phyloP scores from a whole-genome alignment of 306 rosid species.

The Inga leiocalycina region DNA sequence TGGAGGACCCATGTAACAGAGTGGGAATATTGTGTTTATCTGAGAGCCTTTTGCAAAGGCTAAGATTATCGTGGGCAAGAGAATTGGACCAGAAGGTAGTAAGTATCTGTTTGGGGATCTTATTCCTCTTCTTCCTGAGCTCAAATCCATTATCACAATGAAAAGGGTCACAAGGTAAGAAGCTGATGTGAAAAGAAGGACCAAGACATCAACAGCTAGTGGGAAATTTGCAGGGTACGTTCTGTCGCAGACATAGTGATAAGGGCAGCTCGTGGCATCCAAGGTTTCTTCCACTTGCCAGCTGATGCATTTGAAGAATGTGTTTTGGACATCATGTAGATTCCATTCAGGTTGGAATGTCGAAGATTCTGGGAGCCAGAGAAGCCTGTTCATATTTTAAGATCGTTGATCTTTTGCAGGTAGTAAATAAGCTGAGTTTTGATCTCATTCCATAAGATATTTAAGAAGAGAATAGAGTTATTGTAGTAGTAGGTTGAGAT shows the following conservation, averaged over 20 bases:
- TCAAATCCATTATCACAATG: constrained; percentile 47
- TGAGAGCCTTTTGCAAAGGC: constrained; percentile 71
- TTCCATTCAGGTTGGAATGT: constrained; percentile 56
- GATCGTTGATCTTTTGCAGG: constrained; percentile 6
- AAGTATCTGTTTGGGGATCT: constrained; percentile 46
- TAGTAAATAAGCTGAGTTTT: constrained; percentile 13
- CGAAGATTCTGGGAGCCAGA: constrained; percentile 49
- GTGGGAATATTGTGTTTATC: constrained; percentile 71
- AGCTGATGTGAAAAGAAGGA: constrained; percentile 53
- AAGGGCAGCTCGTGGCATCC: constrained; percentile 76
- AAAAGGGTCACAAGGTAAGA: constrained; percentile 70
- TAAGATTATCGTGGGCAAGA: constrained; percentile 74
- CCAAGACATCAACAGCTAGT: constrained; percentile 51
- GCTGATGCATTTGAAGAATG: constrained; percentile 85
- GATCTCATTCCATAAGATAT: constrained; percentile 34
- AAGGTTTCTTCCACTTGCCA: constrained; percentile 93
- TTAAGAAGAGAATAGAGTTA: constrained; percentile 30
- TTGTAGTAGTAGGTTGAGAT: constrained; percentile 50
- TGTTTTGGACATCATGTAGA: constrained; percentile 42
- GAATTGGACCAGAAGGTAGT: constrained; percentile 80
- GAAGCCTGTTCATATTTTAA: constrained; percentile 47
- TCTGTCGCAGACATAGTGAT: constrained; percentile 83
- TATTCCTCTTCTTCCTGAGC: constrained; percentile 34
- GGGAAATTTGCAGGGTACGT: constrained; percentile 70
- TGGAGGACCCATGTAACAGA: constrained; percentile 71